Conservation (phyloP, 345 rosid species). For the Punica granatum region DNA sequence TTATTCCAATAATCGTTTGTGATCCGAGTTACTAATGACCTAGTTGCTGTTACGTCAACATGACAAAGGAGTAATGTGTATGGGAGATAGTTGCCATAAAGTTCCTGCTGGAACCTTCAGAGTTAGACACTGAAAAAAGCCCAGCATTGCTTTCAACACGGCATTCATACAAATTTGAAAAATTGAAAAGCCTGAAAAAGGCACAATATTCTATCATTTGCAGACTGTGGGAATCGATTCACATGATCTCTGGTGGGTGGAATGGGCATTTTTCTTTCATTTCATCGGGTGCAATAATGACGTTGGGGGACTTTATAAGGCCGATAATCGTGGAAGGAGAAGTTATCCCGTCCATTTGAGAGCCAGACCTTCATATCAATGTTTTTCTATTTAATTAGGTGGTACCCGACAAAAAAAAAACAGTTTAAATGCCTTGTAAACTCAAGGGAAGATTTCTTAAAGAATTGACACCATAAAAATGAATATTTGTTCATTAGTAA, state of each 20-base stretch:
- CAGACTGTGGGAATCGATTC: slow-evolving; percentile 10
- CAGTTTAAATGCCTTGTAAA: no score
- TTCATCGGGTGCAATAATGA: slow-evolving; percentile 5
- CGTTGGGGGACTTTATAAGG: slow-evolving; percentile 6
- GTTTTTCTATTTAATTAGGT: no score
- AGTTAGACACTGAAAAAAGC: background rate
- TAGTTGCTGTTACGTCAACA: background rate
- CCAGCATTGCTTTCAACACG: background rate
- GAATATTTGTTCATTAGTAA: background rate
- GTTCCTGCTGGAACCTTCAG: background rate
- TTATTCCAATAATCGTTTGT: no score
- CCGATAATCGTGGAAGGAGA: background rate
- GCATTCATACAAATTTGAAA: background rate
- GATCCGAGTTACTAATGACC: background rate
- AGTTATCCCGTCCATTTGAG: no score
- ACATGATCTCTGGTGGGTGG: background rate
- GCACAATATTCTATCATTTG: background rate
- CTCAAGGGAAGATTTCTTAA: no score
- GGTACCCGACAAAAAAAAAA: no score
- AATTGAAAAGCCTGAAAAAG: background rate
- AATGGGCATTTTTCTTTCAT: background rate
- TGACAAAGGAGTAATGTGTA: background rate
- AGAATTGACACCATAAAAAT: no score
- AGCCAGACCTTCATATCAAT: no score
- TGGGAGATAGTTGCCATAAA: background rate